These are phyloP conservation scores for Rhazya stricta DNA, from an alignment of 257 asterid species.

Conservation along the genomic window DNA sequence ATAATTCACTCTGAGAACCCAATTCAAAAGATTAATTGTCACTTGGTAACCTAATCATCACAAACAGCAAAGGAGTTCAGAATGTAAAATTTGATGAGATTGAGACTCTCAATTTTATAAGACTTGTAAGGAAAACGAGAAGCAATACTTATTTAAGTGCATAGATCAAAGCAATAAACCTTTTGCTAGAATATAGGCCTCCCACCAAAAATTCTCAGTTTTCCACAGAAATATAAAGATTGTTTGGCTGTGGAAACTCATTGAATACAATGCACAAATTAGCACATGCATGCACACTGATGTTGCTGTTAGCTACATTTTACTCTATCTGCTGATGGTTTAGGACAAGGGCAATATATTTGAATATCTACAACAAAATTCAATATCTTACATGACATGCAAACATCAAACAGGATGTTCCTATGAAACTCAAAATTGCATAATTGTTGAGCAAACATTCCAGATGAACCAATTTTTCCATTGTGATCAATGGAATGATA, in stretches of 20 bases:
- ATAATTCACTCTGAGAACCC: background rate
- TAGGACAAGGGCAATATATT: no score
- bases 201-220: background rate
- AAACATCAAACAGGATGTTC: background rate
- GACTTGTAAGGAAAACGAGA: background rate
- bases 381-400: background rate
- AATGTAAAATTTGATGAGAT: background rate
- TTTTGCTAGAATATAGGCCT: no score
- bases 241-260: background rate
- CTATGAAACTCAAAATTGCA: background rate
- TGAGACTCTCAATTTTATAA: background rate
- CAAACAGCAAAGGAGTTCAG: background rate
- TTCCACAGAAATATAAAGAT: background rate
- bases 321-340: background rate
- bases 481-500: background rate
- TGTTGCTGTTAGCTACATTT: background rate
- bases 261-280: background rate
- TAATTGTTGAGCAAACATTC: background rate
- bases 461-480: background rate
- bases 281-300: background rate
- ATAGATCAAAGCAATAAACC: background rate
- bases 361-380: background rate
- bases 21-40: background rate
- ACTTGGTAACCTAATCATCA: background rate
- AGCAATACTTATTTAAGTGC: background rate